Evolutionary conservation across 805 yeast genomes (phyloP).

Genomic region (Ogataea populi-albae): DNA sequence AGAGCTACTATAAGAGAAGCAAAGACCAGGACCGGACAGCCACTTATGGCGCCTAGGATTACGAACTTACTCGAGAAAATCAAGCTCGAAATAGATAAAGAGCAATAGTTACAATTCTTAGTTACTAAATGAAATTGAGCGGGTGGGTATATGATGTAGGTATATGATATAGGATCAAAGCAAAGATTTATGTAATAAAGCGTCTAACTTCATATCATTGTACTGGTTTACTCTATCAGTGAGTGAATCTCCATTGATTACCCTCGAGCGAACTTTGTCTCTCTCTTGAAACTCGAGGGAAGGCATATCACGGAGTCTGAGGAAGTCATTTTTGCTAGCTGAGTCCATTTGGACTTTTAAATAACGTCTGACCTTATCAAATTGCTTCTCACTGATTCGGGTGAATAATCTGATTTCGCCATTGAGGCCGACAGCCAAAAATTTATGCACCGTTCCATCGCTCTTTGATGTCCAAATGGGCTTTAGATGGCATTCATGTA

Average conservation of each 20-base stretch:
- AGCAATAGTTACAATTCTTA: not conserved
- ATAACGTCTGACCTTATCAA: conserved; percentile 3
- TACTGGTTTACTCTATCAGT: conserved; percentile 12
- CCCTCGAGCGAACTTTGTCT: conserved; percentile 2
- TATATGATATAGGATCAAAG: conserved; percentile 6
- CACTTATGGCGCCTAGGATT: conserved; percentile 87
- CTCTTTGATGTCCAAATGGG: conserved; percentile 32
- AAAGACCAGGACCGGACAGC: conserved; percentile 78
- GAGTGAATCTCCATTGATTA: conserved; percentile 18
- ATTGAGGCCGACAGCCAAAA: conserved; percentile 35
- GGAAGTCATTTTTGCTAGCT: conserved; percentile 4
- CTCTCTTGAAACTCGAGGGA: conserved; percentile 7
- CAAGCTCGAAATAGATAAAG: conserved; percentile 39
- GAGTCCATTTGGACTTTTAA: conserved; percentile 2
- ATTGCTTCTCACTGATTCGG: conserved; percentile 7
- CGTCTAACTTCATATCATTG: conserved; percentile 12
- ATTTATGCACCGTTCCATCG: conserved; percentile 3
- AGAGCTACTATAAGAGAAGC: conserved; percentile 40
- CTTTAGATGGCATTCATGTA: conserved; percentile 25
- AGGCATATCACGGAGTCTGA: conserved; percentile 9
- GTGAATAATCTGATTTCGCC: conserved; percentile 35
- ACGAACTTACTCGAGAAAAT: conserved; percentile 75
- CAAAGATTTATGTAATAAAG: conserved; percentile 11
- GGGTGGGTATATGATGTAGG: not conserved
- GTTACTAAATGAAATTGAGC: not conserved